phyloP scores from a whole-genome alignment of 1,284 basidiomycete species.

The Ganoderma resinaceum region DNA sequence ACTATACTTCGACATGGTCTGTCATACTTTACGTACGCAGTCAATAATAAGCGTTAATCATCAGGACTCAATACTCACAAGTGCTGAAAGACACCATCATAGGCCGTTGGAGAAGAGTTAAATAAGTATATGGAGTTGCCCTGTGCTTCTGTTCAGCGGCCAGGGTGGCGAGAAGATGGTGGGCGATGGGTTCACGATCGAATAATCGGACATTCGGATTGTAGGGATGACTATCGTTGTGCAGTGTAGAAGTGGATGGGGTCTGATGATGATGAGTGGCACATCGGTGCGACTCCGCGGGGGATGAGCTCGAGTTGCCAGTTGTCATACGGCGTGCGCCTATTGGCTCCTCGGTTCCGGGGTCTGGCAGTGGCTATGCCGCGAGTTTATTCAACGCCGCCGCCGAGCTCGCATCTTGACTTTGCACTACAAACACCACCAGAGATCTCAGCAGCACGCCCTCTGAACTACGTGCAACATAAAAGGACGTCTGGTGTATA shows the following conservation, averaged over 20 bases:
- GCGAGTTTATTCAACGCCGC: constrained; percentile 10
- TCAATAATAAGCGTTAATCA: background rate
- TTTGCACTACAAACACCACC: constrained; percentile 13
- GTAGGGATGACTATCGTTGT: background rate
- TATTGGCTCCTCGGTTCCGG: constrained; percentile 2
- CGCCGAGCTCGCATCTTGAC: background rate
- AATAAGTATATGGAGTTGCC: background rate
- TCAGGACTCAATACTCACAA: background rate
- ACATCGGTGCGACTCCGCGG: background rate
- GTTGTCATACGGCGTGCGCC: background rate
- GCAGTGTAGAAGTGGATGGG: background rate
- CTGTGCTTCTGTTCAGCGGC: background rate
- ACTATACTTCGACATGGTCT: background rate
- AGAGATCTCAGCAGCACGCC: background rate
- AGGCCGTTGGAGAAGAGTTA: background rate
- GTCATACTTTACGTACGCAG: background rate
- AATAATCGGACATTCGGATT: background rate
- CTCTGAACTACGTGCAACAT: background rate
- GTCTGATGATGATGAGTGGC: background rate
- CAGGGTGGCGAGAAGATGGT: background rate
- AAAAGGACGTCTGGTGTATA: background rate
- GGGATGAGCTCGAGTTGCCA: background rate
- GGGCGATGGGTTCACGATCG: background rate
- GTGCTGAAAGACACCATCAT: background rate
- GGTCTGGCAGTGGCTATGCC: constrained; percentile 14